Evolutionary conservation across 306 rosid species (phyloP).

Genomic region (Gastrolobium villosum): DNA sequence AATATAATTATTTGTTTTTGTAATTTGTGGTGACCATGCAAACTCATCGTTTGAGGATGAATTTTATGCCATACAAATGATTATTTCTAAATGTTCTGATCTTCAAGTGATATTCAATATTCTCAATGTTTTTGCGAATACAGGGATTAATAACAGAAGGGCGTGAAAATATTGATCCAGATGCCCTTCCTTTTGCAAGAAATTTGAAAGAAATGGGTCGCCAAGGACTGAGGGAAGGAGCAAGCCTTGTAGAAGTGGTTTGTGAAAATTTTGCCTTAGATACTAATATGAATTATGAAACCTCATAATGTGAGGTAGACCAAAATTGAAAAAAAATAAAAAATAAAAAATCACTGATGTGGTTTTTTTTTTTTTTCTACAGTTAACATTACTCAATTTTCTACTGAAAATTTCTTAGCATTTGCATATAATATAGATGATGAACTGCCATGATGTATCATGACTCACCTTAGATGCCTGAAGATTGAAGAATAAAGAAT

Average conservation of each 20-base stretch:
- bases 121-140: conserved; percentile 37
- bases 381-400: conserved; percentile 19
- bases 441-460: not conserved
- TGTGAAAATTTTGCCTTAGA: conserved; percentile 50
- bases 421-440: conserved; percentile 24
- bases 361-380: conserved; percentile 2
- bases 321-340: not conserved
- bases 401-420: conserved; percentile 7
- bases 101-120: conserved; percentile 37
- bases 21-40: conserved; percentile 33
- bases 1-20: conserved; percentile 15
- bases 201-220: conserved; percentile 80
- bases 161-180: conserved; percentile 85
- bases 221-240: conserved; percentile 94
- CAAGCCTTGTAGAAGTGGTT: conserved; percentile 98
- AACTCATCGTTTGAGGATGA: conserved; percentile 6
- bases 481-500: conserved; percentile 25
- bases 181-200: conserved; percentile 92
- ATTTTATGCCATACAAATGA: conserved; percentile 10
- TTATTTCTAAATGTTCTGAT: conserved; percentile 36
- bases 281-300: conserved; percentile 29
- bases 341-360: not conserved
- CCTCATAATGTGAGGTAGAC: conserved; percentile 28
- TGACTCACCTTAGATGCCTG: conserved; percentile 5
- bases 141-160: conserved; percentile 97